Conservation (phyloP, 140 eudicot species). For the Senecio squalidus region DNA sequence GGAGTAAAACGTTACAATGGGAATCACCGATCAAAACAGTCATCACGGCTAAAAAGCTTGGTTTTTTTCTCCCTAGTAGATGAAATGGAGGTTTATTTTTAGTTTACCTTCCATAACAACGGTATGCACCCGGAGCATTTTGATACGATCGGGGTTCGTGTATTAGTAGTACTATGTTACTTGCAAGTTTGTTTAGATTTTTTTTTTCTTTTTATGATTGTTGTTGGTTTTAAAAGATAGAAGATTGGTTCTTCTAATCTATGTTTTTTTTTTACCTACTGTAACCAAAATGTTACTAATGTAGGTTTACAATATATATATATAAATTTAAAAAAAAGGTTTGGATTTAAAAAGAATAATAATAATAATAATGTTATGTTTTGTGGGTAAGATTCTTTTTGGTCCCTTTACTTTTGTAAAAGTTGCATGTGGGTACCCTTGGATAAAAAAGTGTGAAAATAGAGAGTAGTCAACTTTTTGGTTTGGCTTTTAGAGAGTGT, state of each 20-base stretch:
- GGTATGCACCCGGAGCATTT: constrained; percentile 9
- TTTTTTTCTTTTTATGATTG: constrained; percentile 4
- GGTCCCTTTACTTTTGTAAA: constrained; percentile 31
- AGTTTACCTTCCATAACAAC: constrained; percentile 46
- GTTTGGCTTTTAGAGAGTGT: constrained; percentile 29
- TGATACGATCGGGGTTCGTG: neutral
- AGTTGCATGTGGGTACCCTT: constrained; percentile 30
- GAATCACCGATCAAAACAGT: constrained; percentile 18
- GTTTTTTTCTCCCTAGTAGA: constrained; percentile 26
- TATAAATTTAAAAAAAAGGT: neutral
- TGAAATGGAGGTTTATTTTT: constrained; percentile 51
- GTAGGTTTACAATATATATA: constrained; percentile 12
- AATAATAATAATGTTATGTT: neutral
- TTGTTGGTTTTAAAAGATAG: constrained; percentile 25
- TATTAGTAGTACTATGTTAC: constrained; percentile 11
- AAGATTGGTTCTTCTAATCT: constrained; percentile 23
- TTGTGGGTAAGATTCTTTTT: constrained; percentile 16
- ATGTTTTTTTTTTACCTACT: constrained; percentile 15
- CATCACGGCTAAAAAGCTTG: constrained; percentile 36
- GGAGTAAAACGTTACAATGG: constrained; percentile 23
- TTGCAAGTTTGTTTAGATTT: constrained; percentile 16
- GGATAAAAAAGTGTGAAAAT: constrained; percentile 5
- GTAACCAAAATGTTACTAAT: constrained; percentile 40
- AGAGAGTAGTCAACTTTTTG: constrained; percentile 25
- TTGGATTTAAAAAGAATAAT: neutral